Base-by-base conservation (phyloP, 2,329 filamentous ascomycete species). In the Cadophora sp. region DNA sequence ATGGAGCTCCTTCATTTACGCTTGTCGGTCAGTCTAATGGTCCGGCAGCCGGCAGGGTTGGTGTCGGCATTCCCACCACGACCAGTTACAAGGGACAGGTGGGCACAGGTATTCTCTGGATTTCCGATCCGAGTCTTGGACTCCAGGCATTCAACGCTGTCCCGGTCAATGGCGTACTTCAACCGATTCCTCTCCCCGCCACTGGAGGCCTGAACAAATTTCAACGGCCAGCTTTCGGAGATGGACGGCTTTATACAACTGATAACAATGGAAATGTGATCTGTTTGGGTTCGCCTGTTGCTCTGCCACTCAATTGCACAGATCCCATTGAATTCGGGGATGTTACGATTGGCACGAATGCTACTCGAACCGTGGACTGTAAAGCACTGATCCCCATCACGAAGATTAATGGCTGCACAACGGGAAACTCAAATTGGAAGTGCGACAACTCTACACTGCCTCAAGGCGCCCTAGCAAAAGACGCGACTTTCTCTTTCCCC, bases 71-170 rank as follows among this genome's bases (percentile, higher is more conserved):
- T 22, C 75, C 76, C 7, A 81, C 80, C 0, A 73, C 82, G 6
- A 83, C 80, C 1, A 79, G 78, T 11, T 77, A 76, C 66, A 77
- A 79, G 22, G 77, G 77, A 19, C 73, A 78, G 61, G 68, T 77
- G 50, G 79, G 80, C 3, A 79, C 78, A 16, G 80, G 76, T 4
- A 80, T 81, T 68, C 73, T 82, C 7, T 83, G 81, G 81, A 72
- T 82, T 24, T 76, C 78, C 0, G 80, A 82, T 67, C 77, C 79
- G 29, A 77, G 78, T 67, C 72, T 69, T n/a, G 81, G 81, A 3
- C 71, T 83, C 24, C 72, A 75, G 53, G 81, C 80, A 1, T 83
- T 78, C 71, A 76, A 78, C 58, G 80, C 81, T 9, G 78, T 82
- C 6, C 81, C 81, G 0, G 73, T 77, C 26, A 78, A 80, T 70